Evolutionary conservation across 2,329 filamentous ascomycete species (phyloP), one percentile per base, ranked within the genome.

Genomic region (Aspergillus unguis): DNA sequence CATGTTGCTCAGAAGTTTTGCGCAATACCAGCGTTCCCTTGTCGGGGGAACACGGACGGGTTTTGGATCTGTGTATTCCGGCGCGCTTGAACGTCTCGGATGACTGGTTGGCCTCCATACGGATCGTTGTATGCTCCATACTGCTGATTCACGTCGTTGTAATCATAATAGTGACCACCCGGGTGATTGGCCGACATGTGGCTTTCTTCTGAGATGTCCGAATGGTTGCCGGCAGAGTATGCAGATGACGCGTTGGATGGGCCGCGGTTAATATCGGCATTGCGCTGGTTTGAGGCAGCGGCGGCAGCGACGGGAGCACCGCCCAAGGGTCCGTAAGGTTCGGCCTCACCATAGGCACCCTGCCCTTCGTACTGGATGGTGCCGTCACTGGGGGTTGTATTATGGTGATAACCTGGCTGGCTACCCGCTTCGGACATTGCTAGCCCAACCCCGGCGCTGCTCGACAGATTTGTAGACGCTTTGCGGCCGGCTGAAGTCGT

Each of bases 61-160:
- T 87, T 95, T 75, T 97, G 92, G 65, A 99, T 97, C 57, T 92
- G 85, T 9, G 94, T 96, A 75, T 96, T 96, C 60, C 94, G 84
- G 62, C 94, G 81, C 28, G 94, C 94, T 58, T 88, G 87, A 59
- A 97, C 94, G 70, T 99, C 94, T 51, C 92, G 85, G 59, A 99
- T 96, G 48, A 99, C 83, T 1, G 94, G 91, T 65, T 88, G 86
- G 26, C 60, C 68, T 36, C 78, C 79, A 58, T 82, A 83, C 3
- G 75, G 74, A 46, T 79, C 76, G 6, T 77, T 80, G 59, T 85
- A 85, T 0, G 80, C 79, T 6, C 79, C 78, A 53, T 72, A 67
- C 52, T 73, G 71, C 4, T 65, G 62, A 43, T 69, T 66, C 31
- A 69, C 66, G 36, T 77, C 75, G 43, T 69, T 72, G 61, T 83